phyloP scores from a whole-genome alignment of 164 flowering plant genomes.

The Saururus chinensis region DNA sequence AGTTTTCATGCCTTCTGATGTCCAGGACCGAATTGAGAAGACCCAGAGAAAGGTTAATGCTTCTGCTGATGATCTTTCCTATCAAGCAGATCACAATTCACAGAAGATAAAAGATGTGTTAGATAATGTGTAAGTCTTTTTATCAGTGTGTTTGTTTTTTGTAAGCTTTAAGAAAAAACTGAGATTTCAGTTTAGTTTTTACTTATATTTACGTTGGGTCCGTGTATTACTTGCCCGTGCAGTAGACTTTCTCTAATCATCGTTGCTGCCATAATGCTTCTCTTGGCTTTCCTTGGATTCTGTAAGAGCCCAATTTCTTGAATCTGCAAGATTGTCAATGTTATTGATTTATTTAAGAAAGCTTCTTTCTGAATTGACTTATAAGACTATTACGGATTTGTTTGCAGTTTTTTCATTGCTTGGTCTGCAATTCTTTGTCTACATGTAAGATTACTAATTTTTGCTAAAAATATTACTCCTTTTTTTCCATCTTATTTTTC shows the following conservation, averaged over 20 bases:
- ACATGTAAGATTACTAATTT: conserved; percentile 40
- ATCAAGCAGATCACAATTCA: conserved; percentile 32
- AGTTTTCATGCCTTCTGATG: conserved; percentile 33
- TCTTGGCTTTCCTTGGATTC: conserved; percentile 74
- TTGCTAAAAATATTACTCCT: no score
- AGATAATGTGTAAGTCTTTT: conserved; percentile 41
- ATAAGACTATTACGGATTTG: neutral
- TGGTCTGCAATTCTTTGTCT: conserved; percentile 65
- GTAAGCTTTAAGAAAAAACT: neutral
- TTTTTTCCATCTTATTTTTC: neutral
- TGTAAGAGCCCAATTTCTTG: conserved; percentile 24
- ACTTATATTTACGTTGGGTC: neutral
- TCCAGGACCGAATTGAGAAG: conserved; percentile 40
- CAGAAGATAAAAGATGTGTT: conserved; percentile 36
- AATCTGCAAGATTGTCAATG: no score
- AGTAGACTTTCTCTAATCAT: conserved; percentile 66
- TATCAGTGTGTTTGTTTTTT: neutral
- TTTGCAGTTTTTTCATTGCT: conserved; percentile 73
- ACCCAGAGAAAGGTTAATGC: conserved; percentile 47
- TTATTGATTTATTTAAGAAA: no score
- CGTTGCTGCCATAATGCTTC: conserved; percentile 73
- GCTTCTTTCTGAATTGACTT: neutral
- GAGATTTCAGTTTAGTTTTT: neutral
- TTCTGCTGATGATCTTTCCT: conserved; percentile 40
- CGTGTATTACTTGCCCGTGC: conserved; percentile 9